A percentile compares a stretch with the other conserved stretches of the same genome.
Evolutionary conservation across 192 early-diverging fungal species (phyloP).

Genomic region (Spizellomyces punctatus): DNA sequence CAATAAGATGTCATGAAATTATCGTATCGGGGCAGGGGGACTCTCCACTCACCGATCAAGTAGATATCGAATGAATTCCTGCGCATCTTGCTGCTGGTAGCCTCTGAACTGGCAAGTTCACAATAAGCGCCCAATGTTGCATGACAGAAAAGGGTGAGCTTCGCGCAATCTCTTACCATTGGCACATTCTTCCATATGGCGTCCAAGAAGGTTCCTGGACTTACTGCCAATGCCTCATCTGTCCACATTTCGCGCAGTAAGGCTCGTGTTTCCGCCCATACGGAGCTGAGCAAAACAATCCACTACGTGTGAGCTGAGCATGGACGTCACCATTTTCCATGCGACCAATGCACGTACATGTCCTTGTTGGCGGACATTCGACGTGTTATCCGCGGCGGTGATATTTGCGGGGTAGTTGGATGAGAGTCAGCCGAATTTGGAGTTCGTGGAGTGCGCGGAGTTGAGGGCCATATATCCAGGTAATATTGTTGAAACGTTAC

Average conservation of each 20-base stretch:
- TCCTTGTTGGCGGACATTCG: conserved; percentile 9
- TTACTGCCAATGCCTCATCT: not conserved
- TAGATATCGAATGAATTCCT: conserved; percentile 32
- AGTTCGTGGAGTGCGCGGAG: conserved; percentile 9
- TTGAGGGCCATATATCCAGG: conserved; percentile 14
- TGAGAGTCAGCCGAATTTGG: not conserved
- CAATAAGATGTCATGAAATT: no score
- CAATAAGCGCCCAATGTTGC: not conserved
- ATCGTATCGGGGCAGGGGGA: not conserved
- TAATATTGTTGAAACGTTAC: conserved; percentile 17
- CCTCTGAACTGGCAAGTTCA: conserved; percentile 9
- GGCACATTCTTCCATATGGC: conserved; percentile 22
- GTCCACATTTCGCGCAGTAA: conserved; percentile 30
- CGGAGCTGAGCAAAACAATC: not conserved
- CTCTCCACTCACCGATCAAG: conserved; percentile 6
- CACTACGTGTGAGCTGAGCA: not conserved
- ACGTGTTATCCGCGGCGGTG: not conserved
- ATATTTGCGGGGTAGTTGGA: not conserved
- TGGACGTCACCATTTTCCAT: not conserved
- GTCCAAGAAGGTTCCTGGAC: conserved; percentile 15
- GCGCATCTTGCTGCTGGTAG: conserved; percentile 37
- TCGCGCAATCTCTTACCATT: not conserved
- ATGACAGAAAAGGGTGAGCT: not conserved
- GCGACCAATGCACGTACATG: not conserved
- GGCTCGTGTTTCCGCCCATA: conserved; percentile 17